phyloP scores from a whole-genome alignment of 2,329 filamentous ascomycete genomes.

The Dendryphion nanum region DNA sequence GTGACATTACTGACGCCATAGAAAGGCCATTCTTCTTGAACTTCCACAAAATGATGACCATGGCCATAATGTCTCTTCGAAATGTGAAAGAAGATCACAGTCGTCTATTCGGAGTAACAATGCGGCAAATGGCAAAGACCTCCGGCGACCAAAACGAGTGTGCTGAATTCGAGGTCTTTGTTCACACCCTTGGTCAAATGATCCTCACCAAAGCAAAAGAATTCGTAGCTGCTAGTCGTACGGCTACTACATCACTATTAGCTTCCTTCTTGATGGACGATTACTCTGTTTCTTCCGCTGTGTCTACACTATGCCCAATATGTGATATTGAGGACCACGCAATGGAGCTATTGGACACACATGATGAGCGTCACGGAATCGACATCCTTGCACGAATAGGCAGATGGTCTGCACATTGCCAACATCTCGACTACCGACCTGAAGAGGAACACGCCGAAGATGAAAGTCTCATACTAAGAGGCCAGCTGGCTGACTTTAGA shows the following conservation, averaged over 20 bases:
- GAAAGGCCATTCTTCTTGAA: background rate
- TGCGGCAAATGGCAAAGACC: background rate
- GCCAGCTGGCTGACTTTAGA: background rate
- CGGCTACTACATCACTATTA: too few species aligned
- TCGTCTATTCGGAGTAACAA: background rate
- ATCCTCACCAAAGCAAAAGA: background rate
- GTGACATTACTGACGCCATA: background rate
- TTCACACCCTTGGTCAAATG: too few species aligned
- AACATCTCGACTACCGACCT: background rate
- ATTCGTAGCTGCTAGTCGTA: background rate
- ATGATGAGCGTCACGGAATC: background rate
- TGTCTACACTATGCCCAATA: too few species aligned
- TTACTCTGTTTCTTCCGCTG: background rate
- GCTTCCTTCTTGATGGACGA: background rate
- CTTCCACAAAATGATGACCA: background rate
- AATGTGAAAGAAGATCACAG: background rate
- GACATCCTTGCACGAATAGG: background rate
- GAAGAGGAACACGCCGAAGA: background rate
- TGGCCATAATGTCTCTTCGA: background rate
- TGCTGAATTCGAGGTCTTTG: background rate
- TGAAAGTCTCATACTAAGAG: too few species aligned
- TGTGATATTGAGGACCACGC: background rate
- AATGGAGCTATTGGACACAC: background rate
- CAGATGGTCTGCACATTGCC: background rate
- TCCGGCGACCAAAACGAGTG: background rate